Conservation (phyloP, 345 rosid genomes). For the Turnera subulata region DNA sequence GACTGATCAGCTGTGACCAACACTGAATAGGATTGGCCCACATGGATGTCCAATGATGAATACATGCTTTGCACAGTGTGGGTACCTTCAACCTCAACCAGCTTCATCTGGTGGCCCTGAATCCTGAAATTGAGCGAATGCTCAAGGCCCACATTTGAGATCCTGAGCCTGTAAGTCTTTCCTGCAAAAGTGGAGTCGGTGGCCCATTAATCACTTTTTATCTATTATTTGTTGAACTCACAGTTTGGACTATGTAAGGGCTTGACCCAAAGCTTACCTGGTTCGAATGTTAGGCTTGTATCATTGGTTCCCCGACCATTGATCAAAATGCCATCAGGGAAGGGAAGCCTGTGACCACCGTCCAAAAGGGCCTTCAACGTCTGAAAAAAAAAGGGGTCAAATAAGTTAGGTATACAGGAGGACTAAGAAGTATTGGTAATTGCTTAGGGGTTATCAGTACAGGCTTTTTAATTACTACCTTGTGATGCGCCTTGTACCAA, state of each 20-base stretch:
- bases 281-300: slow-evolving; percentile 14
- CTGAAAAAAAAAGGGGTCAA: too few relatives aligned
- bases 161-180: slow-evolving; percentile 78
- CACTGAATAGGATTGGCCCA: slow-evolving; percentile 87
- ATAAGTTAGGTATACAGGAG: too few relatives aligned
- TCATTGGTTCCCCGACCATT: slow-evolving; percentile 23
- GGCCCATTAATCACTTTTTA: neutral
- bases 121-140: slow-evolving; percentile 63
- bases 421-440: too few relatives aligned
- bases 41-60: slow-evolving; percentile 67
- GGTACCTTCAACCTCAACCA: slow-evolving; percentile 91
- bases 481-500: slow-evolving; percentile 6
- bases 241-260: neutral
- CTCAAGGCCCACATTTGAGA: slow-evolving; percentile 82
- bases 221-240: neutral
- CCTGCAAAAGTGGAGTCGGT: slow-evolving; percentile 33
- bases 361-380: slow-evolving; percentile 20
- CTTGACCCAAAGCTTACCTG: neutral
- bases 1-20: slow-evolving; percentile 79
- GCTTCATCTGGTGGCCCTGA: slow-evolving; percentile 64
- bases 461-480: neutral
- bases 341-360: slow-evolving; percentile 22
- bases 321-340: slow-evolving; percentile 21
- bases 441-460: too few relatives aligned
- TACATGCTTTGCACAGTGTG: slow-evolving; percentile 69